Evolutionary conservation across 306 rosid genomes (phyloP).

Genomic region (Pterocarpus macrocarpus): DNA sequence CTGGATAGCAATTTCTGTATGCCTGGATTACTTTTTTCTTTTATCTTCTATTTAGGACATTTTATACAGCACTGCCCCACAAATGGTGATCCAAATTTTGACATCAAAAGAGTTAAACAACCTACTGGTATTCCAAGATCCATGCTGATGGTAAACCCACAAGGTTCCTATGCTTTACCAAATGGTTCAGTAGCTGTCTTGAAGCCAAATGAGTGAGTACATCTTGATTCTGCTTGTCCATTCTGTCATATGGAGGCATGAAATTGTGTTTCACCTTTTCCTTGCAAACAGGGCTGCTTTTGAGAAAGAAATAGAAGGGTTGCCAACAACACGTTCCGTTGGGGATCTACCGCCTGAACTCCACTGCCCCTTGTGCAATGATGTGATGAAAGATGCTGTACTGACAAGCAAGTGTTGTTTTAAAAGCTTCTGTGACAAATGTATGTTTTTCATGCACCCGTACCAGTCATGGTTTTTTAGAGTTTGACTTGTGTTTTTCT

Average conservation of each 20-base stretch:
- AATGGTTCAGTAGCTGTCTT: conserved; percentile 98
- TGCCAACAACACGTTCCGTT: conserved; percentile 85
- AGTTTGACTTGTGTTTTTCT: conserved; percentile 16
- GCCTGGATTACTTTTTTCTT: conserved; percentile 24
- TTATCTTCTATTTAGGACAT: conserved; percentile 69
- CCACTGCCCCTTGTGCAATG: conserved; percentile 92
- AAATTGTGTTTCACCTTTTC: conserved; percentile 17
- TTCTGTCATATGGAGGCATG: conserved; percentile 36
- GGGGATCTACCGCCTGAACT: conserved; percentile 98
- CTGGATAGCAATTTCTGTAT: conserved; percentile 27
- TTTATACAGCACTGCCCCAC: conserved; percentile 99
- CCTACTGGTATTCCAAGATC: conserved; percentile 99
- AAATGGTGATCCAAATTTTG: conserved; percentile 94
- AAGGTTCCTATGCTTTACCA: conserved; percentile 96
- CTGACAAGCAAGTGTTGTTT: conserved; percentile 98
- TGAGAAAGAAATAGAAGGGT: conserved; percentile 96
- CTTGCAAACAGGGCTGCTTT: conserved; percentile 87
- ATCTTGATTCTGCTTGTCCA: not conserved
- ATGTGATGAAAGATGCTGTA: conserved; percentile 99
- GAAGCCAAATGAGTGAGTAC: conserved; percentile 93
- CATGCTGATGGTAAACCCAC: conserved; percentile 95
- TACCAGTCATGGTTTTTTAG: conserved; percentile 14
- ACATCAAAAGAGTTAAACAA: conserved; percentile 89
- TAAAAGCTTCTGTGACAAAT: conserved; percentile 93
- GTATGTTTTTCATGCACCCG: conserved; percentile 56